A percentile compares a stretch with the other conserved stretches of the same genome.
phyloP scores from a whole-genome alignment of 2,329 filamentous ascomycete genomes.

The Arthrobotrys entomopaga region DNA sequence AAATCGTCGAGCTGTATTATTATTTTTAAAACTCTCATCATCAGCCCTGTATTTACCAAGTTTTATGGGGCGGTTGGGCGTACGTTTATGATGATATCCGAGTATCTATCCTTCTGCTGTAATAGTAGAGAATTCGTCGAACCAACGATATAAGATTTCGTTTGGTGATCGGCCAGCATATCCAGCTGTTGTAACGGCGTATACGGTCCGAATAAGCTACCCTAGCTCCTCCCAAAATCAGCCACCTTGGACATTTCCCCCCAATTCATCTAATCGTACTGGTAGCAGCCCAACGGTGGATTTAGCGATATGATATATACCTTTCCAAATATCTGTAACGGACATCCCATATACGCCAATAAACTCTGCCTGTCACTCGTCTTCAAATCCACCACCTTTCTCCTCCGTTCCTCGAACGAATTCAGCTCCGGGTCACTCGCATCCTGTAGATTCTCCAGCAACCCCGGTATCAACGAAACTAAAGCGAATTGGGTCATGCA shows the following conservation, averaged over 20 bases:
- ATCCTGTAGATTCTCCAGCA: slow-evolving; percentile 91
- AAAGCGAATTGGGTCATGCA: slow-evolving; percentile 99
- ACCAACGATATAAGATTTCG: slow-evolving; percentile 96
- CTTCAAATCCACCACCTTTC: slow-evolving; percentile 82
- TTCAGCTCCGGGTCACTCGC: slow-evolving; percentile 94
- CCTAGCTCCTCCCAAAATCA: slow-evolving; percentile 65
- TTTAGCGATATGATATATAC: slow-evolving; percentile 63
- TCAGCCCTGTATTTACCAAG: background rate
- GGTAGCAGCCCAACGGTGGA: background rate
- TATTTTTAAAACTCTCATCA: background rate
- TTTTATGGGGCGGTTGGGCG: slow-evolving; percentile 41
- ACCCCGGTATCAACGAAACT: slow-evolving; percentile 90
- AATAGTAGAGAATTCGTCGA: slow-evolving; percentile 94
- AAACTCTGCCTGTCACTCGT: slow-evolving; percentile 92
- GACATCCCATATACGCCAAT: slow-evolving; percentile 91
- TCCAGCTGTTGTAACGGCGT: slow-evolving; percentile 96
- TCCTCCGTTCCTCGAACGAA: slow-evolving; percentile 77
- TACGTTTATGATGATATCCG: slow-evolving; percentile 90
- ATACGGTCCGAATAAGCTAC: slow-evolving; percentile 94
- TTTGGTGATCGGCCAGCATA: slow-evolving; percentile 88
- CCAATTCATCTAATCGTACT: background rate
- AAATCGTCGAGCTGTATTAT: slow-evolving; percentile 80
- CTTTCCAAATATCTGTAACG: slow-evolving; percentile 94
- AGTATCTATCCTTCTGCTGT: slow-evolving; percentile 94
- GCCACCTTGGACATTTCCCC: no score